Conservation (phyloP, 257 asterid species). For the Nicotiana paniculata region DNA sequence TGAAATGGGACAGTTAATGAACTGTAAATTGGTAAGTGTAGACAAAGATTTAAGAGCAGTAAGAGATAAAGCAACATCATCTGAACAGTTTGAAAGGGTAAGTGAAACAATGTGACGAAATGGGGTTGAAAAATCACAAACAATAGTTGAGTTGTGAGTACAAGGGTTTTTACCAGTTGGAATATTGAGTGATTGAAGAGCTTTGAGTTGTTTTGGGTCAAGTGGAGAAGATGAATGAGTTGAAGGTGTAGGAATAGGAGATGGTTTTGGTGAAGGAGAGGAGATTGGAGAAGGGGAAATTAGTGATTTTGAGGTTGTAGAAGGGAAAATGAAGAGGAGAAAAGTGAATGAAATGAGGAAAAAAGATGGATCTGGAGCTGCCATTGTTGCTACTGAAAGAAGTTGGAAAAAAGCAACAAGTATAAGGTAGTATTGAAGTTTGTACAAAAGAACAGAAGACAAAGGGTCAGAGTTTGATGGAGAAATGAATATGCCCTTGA, state of each 20-base stretch:
- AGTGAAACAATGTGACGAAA: conserved; percentile 79
- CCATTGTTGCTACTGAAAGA: not conserved
- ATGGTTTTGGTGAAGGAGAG: not conserved
- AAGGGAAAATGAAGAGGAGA: conserved; percentile 18
- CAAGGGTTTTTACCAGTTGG: conserved; percentile 70
- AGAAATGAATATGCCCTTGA: too few species aligned
- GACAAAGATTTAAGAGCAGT: conserved; percentile 72
- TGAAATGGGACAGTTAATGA: conserved; percentile 69
- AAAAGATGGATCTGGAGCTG: not conserved
- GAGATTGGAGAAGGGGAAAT: not conserved
- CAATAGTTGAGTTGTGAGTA: conserved; percentile 40
- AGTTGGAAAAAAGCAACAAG: too few species aligned
- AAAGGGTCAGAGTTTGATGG: too few species aligned
- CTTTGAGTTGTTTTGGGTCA: conserved; percentile 76
- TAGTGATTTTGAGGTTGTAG: conserved; percentile 3
- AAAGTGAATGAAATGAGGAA: not conserved
- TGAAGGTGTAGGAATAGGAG: not conserved
- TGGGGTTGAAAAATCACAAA: conserved; percentile 65
- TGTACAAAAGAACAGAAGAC: not conserved
- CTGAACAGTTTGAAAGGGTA: conserved; percentile 72
- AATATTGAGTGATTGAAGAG: conserved; percentile 72
- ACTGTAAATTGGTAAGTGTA: conserved; percentile 47
- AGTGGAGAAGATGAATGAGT: conserved; percentile 25
- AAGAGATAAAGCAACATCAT: conserved; percentile 56
- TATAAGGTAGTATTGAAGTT: not conserved